Conservation (phyloP, 495 filamentous ascomycete species). For the Xylaria nigripes region DNA sequence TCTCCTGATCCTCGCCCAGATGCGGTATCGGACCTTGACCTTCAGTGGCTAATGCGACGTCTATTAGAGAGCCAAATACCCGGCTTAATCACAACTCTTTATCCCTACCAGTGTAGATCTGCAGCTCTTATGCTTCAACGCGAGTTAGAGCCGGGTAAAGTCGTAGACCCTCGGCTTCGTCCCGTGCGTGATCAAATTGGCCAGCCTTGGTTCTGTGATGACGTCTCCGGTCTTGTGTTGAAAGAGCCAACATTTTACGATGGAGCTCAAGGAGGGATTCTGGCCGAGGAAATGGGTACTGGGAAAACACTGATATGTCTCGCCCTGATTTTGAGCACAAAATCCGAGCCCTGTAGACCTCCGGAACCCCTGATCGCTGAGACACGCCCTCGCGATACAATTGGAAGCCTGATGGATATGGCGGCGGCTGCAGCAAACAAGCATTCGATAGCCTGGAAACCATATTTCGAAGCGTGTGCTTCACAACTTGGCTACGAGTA, state of each 20-base stretch:
- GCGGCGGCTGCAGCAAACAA: constrained; percentile 59
- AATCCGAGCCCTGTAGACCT: constrained; percentile 50
- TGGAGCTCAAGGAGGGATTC: constrained; percentile 65
- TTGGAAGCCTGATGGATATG: constrained; percentile 53
- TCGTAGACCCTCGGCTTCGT: constrained; percentile 67
- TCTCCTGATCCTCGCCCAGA: constrained; percentile 56
- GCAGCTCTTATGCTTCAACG: constrained; percentile 81
- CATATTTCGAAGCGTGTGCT: constrained; percentile 40
- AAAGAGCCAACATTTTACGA: constrained; percentile 63
- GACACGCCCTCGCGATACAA: constrained; percentile 34
- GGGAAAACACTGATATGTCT: constrained; percentile 90
- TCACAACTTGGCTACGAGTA: constrained; percentile 31
- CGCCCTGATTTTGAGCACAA: constrained; percentile 73
- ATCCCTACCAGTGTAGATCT: constrained; percentile 73
- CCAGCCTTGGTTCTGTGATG: constrained; percentile 61
- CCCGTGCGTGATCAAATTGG: constrained; percentile 50
- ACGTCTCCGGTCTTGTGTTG: constrained; percentile 52
- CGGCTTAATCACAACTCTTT: constrained; percentile 60
- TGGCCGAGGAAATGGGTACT: constrained; percentile 61
- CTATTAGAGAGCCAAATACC: constrained; percentile 49
- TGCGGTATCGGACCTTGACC: constrained; percentile 46
- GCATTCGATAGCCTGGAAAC: constrained; percentile 61
- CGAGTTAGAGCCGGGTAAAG: constrained; percentile 55
- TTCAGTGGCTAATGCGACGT: constrained; percentile 51
- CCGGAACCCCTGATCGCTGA: constrained; percentile 45